Conservation (phyloP, 305 asterid species). For the Striga hermonthica region DNA sequence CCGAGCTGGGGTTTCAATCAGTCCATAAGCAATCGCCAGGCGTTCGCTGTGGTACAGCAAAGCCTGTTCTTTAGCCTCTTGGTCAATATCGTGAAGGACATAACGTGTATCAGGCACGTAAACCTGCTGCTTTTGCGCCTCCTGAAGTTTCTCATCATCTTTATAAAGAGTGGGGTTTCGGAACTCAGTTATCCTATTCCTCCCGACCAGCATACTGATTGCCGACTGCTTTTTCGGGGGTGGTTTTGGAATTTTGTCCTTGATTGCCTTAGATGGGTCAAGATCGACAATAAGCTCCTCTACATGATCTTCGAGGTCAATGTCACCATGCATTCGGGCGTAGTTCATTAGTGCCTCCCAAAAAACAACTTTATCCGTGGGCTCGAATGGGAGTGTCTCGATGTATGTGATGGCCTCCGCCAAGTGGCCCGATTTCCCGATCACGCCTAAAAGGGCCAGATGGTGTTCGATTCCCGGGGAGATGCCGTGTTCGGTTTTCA, state of each 20-base stretch:
- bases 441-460: slow-evolving; percentile 68
- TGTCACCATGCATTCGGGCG: slow-evolving; percentile 89
- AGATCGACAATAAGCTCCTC: slow-evolving; percentile 71
- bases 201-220: slow-evolving; percentile 73
- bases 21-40: slow-evolving; percentile 82
- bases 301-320: slow-evolving; percentile 88
- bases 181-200: slow-evolving; percentile 62
- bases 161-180: slow-evolving; percentile 69
- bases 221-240: slow-evolving; percentile 67
- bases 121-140: slow-evolving; percentile 75
- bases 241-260: slow-evolving; percentile 72
- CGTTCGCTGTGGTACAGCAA: slow-evolving; percentile 91
- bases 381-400: slow-evolving; percentile 72
- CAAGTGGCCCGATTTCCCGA: slow-evolving; percentile 82
- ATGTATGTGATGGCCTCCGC: slow-evolving; percentile 72
- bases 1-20: slow-evolving; percentile 88
- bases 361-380: slow-evolving; percentile 44
- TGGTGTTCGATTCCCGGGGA: slow-evolving; percentile 71
- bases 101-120: slow-evolving; percentile 89
- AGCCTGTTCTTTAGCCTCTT: slow-evolving; percentile 96
- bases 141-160: slow-evolving; percentile 82
- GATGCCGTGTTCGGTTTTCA: slow-evolving; percentile 64
- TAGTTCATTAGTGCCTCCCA: slow-evolving; percentile 88
- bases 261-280: slow-evolving; percentile 60
- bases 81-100: slow-evolving; percentile 92